Conservation (phyloP, 208 protist species). For the Trypanosoma melophagium region DNA sequence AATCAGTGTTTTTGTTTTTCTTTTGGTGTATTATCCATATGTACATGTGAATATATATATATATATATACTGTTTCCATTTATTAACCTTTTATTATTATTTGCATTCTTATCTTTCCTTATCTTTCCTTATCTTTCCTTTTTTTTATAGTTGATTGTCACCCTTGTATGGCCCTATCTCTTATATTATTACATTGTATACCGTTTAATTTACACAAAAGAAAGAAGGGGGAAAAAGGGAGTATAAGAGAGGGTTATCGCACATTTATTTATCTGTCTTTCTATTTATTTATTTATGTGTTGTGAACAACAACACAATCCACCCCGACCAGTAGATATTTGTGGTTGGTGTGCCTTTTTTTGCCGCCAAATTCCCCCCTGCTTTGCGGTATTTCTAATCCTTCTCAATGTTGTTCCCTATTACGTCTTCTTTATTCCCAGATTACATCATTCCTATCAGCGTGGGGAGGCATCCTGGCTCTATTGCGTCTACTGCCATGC, state of each 20-base stretch:
- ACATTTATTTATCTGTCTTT: not conserved
- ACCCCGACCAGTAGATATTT: slow-evolving; percentile 21
- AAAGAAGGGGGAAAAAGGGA: too few relatives aligned
- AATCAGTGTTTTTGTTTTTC: too few relatives aligned
- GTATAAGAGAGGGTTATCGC: too few relatives aligned
- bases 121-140: not conserved
- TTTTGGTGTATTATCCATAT: too few relatives aligned
- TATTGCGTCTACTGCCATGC: slow-evolving; percentile 60
- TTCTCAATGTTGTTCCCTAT: slow-evolving; percentile 51
- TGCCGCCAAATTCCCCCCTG: slow-evolving; percentile 43
- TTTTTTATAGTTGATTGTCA: not conserved
- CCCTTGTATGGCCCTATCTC: too few relatives aligned
- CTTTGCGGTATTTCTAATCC: slow-evolving; percentile 47
- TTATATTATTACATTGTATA: too few relatives aligned
- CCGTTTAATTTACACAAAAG: too few relatives aligned
- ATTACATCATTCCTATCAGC: slow-evolving; percentile 31
- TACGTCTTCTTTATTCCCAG: slow-evolving; percentile 41
- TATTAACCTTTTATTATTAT: not conserved
- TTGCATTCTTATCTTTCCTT: not conserved
- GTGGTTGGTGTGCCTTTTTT: slow-evolving; percentile 30
- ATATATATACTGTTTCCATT: not conserved
- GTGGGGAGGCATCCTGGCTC: slow-evolving; percentile 36
- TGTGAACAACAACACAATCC: slow-evolving; percentile 32
- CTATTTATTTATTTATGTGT: slow-evolving; percentile 29
- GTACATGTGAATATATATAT: too few relatives aligned